phyloP scores from a whole-genome alignment of 2,329 filamentous ascomycete genomes.

The Cordyceps cateniannulata region DNA sequence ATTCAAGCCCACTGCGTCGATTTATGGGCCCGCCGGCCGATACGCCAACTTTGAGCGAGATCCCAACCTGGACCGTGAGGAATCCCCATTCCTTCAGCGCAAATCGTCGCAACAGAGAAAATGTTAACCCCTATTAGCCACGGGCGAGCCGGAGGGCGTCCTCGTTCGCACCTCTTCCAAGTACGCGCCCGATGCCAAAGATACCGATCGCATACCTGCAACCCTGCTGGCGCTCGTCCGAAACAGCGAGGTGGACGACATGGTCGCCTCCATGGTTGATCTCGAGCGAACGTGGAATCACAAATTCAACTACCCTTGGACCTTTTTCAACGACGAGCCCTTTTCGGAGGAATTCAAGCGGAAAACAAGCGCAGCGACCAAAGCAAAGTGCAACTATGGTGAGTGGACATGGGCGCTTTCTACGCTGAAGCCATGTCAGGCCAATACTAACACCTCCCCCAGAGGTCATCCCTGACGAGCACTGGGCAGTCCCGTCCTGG shows the following conservation, averaged over 20 bases:
- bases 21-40: slow-evolving; percentile 34
- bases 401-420: slow-evolving; percentile 21
- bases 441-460: slow-evolving; percentile 15
- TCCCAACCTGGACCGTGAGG: slow-evolving; percentile 79
- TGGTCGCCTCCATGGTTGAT: slow-evolving; percentile 84
- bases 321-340: slow-evolving; percentile 94
- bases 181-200: slow-evolving; percentile 68
- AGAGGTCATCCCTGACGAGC: slow-evolving; percentile 89
- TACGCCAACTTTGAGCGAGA: slow-evolving; percentile 63
- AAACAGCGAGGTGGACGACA: slow-evolving; percentile 78
- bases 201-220: slow-evolving; percentile 83
- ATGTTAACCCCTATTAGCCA: slow-evolving; percentile 49
- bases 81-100: slow-evolving; percentile 1
- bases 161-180: slow-evolving; percentile 68
- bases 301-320: slow-evolving; percentile 99
- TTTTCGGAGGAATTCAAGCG: slow-evolving; percentile 92
- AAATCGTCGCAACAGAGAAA: background rate
- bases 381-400: slow-evolving; percentile 84
- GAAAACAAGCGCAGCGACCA: slow-evolving; percentile 73
- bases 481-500: slow-evolving; percentile 90
- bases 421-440: background rate
- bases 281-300: slow-evolving; percentile 92
- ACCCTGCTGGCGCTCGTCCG: slow-evolving; percentile 88
- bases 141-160: slow-evolving; percentile 72
- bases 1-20: slow-evolving; percentile 50